These are phyloP conservation scores for Phellopilus nigrolimitatus DNA, from an alignment of 1,284 basidiomycete species.

Conservation along the genomic window DNA sequence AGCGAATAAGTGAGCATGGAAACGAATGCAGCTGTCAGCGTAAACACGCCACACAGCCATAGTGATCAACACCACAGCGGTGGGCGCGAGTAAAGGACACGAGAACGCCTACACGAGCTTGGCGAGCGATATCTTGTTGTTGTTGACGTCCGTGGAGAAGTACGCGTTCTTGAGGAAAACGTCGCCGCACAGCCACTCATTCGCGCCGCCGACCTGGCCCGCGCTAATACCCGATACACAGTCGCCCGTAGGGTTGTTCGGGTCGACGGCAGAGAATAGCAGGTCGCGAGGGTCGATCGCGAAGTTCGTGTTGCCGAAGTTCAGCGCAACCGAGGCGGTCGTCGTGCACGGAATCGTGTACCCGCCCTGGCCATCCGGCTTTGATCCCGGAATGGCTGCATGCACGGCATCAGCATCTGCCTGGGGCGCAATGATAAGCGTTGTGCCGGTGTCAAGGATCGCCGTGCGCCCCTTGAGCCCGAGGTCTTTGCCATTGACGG, in stretches of 20 bases:
- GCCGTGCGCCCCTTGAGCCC: slow-evolving; percentile 58
- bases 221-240: slow-evolving; percentile 74
- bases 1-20: too few species aligned
- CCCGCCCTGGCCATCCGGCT: slow-evolving; percentile 55
- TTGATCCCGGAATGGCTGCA: slow-evolving; percentile 57
- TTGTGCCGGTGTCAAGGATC: slow-evolving; percentile 79
- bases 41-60: not conserved
- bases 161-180: slow-evolving; percentile 79
- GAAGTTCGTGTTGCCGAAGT: slow-evolving; percentile 62
- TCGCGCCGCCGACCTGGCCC: slow-evolving; percentile 55
- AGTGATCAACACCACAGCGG: not conserved
- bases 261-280: slow-evolving; percentile 60
- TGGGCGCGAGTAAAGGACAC: not conserved
- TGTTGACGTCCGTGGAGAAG: slow-evolving; percentile 65
- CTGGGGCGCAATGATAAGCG: slow-evolving; percentile 57
- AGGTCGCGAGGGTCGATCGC: slow-evolving; percentile 68
- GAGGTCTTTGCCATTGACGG: slow-evolving; percentile 50
- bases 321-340: slow-evolving; percentile 57
- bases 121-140: slow-evolving; percentile 70
- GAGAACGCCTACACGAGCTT: slow-evolving; percentile 36
- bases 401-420: slow-evolving; percentile 57
- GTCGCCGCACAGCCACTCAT: slow-evolving; percentile 74
- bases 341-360: slow-evolving; percentile 80
- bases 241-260: slow-evolving; percentile 56
- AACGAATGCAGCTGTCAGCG: too few species aligned